Evolutionary conservation across 2,329 filamentous ascomycete species (phyloP).

Genomic region (Trichoderma sp.): DNA sequence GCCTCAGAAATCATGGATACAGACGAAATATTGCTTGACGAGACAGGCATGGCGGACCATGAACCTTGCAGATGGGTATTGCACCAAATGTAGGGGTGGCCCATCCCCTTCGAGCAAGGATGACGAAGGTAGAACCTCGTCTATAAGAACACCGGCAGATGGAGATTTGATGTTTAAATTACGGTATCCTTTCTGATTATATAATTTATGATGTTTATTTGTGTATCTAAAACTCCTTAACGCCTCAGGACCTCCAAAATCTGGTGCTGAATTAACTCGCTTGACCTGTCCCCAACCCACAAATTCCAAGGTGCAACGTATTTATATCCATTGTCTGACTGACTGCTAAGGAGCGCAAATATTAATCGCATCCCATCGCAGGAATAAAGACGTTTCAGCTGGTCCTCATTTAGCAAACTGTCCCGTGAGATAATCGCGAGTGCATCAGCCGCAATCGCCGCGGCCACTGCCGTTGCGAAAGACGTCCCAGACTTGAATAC

Average conservation of each 20-base stretch:
- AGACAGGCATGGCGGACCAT: not conserved
- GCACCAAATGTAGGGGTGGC: not conserved
- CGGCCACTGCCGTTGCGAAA: not conserved
- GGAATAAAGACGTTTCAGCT: not conserved
- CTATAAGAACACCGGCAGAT: not conserved
- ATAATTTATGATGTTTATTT: not conserved
- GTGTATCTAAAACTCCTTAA: not conserved
- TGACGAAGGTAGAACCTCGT: not conserved
- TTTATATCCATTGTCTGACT: not conserved
- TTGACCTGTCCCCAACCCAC: not conserved
- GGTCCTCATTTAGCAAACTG: not conserved
- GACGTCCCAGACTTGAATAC: not conserved
- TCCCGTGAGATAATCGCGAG: not conserved
- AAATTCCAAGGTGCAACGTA: not conserved
- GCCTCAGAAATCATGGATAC: too few species aligned
- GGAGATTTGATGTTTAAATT: too few species aligned
- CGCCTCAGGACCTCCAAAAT: rapidly evolving
- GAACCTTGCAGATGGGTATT: not conserved
- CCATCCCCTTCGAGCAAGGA: not conserved
- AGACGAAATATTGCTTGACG: not conserved
- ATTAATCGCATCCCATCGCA: not conserved
- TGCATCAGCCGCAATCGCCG: not conserved
- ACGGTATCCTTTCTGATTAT: too few species aligned
- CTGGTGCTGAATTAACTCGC: not conserved
- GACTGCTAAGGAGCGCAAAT: not conserved